Conservation (phyloP, 345 rosid genomes). For the Kandelia obovata region DNA sequence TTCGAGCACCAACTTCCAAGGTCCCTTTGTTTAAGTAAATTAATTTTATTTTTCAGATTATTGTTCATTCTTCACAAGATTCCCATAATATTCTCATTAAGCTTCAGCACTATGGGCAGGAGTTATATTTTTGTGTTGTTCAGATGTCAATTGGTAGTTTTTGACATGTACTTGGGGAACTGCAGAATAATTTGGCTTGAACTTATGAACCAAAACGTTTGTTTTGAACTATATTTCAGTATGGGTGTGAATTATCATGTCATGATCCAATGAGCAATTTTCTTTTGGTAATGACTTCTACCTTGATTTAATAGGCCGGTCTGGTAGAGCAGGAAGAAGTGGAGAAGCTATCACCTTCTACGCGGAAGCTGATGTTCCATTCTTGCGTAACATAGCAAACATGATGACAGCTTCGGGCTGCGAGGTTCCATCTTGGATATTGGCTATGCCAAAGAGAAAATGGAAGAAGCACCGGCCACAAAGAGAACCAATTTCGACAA, state of each 20-base stretch:
- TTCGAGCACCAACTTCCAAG: not conserved
- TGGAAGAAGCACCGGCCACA: slow-evolving; percentile 83
- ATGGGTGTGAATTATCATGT: not conserved
- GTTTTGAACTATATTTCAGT: not conserved
- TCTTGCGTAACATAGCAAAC: slow-evolving; percentile 77
- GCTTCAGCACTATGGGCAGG: too few species aligned
- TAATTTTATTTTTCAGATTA: too few species aligned
- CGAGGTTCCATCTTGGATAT: slow-evolving; percentile 86
- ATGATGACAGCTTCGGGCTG: slow-evolving; percentile 82
- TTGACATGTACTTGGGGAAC: too few species aligned
- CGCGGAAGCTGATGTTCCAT: slow-evolving; percentile 75
- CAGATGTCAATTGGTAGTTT: too few species aligned
- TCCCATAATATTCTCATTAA: too few species aligned
- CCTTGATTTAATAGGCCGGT: slow-evolving; percentile 52
- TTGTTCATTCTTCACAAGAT: too few species aligned
- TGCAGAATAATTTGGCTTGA: not conserved
- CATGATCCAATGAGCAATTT: not conserved
- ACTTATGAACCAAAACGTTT: not conserved
- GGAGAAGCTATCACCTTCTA: slow-evolving; percentile 88
- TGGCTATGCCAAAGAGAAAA: slow-evolving; percentile 57
- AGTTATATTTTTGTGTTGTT: too few species aligned
- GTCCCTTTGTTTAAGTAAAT: too few species aligned
- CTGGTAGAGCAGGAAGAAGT: slow-evolving; percentile 86
- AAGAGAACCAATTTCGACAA: slow-evolving; percentile 66
- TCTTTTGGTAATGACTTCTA: not conserved